Conservation (phyloP, 2,329 filamentous ascomycete genomes). For the Laburnicola sp. region DNA sequence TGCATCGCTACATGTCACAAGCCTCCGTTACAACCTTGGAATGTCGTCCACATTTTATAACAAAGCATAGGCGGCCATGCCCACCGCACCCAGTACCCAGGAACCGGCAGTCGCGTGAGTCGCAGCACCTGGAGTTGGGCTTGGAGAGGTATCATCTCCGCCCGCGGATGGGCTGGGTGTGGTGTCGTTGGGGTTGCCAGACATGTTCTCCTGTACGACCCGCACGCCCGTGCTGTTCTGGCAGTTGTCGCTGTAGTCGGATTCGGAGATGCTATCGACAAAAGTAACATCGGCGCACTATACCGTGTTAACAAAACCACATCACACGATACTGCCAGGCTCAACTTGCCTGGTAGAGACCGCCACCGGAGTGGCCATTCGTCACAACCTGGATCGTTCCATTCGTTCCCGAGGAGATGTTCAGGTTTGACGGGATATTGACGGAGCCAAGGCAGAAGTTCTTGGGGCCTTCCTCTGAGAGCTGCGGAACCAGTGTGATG, state of each 20-base stretch:
- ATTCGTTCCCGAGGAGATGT: slow-evolving; percentile 62
- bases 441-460: slow-evolving; percentile 68
- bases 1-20: neutral
- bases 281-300: slow-evolving; percentile 77
- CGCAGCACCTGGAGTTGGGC: slow-evolving; percentile 27
- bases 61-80: slow-evolving; percentile 36
- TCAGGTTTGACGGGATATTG: slow-evolving; percentile 55
- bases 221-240: slow-evolving; percentile 61
- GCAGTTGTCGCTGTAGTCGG: slow-evolving; percentile 56
- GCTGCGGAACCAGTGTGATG: slow-evolving; percentile 64
- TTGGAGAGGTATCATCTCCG: slow-evolving; percentile 17
- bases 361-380: slow-evolving; percentile 59
- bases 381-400: slow-evolving; percentile 72
- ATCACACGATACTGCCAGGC: neutral
- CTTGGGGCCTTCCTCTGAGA: slow-evolving; percentile 64
- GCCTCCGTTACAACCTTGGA: neutral
- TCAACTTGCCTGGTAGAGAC: slow-evolving; percentile 65
- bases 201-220: slow-evolving; percentile 45
- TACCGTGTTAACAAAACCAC: slow-evolving; percentile 7
- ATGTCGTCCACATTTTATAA: slow-evolving; percentile 19
- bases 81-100: slow-evolving; percentile 42
- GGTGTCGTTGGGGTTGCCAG: slow-evolving; percentile 54
- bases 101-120: slow-evolving; percentile 35
- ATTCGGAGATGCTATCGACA: slow-evolving; percentile 53
- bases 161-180: slow-evolving; percentile 34